Percentiles rank a stretch among this genome's conserved stretches.
These are phyloP conservation scores for Silene conica DNA, from an alignment of 148 eudicot species.

Conservation along the genomic window DNA sequence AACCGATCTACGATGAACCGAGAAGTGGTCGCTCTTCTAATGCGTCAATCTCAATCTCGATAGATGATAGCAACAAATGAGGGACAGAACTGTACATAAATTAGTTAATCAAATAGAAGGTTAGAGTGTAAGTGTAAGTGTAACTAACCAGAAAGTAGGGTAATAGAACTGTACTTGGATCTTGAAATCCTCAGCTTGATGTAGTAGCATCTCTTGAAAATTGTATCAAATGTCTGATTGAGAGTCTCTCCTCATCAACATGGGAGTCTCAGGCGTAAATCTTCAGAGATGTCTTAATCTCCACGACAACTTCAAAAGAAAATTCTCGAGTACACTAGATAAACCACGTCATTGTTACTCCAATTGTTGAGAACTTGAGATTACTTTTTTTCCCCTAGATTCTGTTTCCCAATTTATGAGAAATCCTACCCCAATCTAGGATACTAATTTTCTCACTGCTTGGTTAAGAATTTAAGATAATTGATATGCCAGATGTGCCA, in stretches of 20 bases:
- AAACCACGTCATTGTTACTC: not conserved
- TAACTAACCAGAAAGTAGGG: constrained; percentile 9
- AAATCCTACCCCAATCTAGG: no score
- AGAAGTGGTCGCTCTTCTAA: constrained; percentile 9
- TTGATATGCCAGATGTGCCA: no score
- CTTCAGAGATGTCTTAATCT: not conserved
- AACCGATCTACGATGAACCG: not conserved
- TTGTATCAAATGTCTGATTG: constrained; percentile 4
- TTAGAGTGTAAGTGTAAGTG: constrained; percentile 7
- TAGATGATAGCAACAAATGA: constrained; percentile 23
- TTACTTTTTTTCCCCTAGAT: no score
- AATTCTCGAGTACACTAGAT: not conserved
- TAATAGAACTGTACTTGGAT: not conserved
- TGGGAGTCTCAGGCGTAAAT: not conserved
- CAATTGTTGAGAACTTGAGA: no score
- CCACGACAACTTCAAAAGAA: not conserved
- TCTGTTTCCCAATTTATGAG: no score
- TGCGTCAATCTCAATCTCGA: constrained; percentile 10
- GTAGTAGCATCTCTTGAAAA: constrained; percentile 15
- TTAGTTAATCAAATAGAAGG: not conserved
- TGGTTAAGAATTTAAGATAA: no score
- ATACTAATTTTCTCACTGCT: no score
- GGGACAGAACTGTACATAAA: not conserved
- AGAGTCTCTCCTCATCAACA: not conserved
- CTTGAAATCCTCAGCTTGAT: constrained; percentile 6